A percentile compares a stretch with the other conserved stretches of the same genome.
phyloP scores from a whole-genome alignment of 768 basidiomycete genomes.

The Calocybe gangraenosa region DNA sequence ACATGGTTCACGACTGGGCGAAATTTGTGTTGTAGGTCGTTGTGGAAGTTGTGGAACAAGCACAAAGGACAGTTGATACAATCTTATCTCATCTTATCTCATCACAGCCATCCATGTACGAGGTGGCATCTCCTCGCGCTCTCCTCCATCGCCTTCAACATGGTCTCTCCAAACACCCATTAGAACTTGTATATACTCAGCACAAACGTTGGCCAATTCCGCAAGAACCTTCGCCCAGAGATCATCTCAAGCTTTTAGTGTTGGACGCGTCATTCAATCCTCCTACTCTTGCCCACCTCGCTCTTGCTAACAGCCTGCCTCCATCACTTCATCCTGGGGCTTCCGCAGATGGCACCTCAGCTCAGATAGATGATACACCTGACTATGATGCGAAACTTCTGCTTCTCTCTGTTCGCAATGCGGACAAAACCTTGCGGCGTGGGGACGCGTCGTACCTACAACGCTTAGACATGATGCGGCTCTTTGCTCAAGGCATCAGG shows the following conservation, averaged over 20 bases:
- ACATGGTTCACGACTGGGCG: constrained; percentile 10
- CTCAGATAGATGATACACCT: constrained; percentile 1
- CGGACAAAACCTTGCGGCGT: constrained; percentile 70
- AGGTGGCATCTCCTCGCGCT: no score
- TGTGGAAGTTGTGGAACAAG: no score
- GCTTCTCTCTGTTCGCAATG: constrained; percentile 81
- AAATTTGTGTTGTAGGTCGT: constrained; percentile 3
- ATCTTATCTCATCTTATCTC: constrained; percentile 18
- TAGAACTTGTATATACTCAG: constrained; percentile 59
- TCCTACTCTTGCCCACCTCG: constrained; percentile 81
- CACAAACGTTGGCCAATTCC: constrained; percentile 68
- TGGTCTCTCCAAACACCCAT: constrained; percentile 33
- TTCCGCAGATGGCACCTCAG: neutral
- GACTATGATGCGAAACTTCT: constrained; percentile 74
- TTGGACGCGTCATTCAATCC: constrained; percentile 94
- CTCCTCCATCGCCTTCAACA: constrained; percentile 38
- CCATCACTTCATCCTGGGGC: constrained; percentile 12
- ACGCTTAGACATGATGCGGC: constrained; percentile 82
- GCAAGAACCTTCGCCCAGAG: constrained; percentile 12
- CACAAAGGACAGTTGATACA: no score
- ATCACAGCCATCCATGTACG: constrained; percentile 2
- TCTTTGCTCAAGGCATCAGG: constrained; percentile 50
- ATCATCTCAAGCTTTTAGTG: constrained; percentile 45
- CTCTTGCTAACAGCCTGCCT: constrained; percentile 53
- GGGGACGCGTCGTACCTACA: constrained; percentile 75